Evolutionary conservation across 768 basidiomycete species (phyloP), one percentile per base, ranked within the genome.

Genomic region (Mycena floridula): DNA sequence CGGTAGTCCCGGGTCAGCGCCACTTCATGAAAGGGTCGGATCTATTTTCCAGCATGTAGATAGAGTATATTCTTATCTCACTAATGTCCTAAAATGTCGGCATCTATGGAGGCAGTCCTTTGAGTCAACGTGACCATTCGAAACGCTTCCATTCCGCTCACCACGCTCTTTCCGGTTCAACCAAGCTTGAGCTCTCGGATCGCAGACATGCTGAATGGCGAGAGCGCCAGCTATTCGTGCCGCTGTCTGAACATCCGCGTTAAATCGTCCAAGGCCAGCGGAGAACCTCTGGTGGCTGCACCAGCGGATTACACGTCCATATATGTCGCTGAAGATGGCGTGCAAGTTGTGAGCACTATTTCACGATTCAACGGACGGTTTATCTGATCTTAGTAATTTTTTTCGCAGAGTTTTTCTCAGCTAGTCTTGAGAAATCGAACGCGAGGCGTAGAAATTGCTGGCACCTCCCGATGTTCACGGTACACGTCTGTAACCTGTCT

Each of bases 211-310:
- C n/a, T n/a, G n/a, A n/a, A n/a, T n/a, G n/a, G n/a, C n/a, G n/a
- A n/a, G n/a, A 35, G 18, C 15, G 32, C 32, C 13, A 35, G 15
- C 13, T 78, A 72, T 63, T 70, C 85, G 44, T 89, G 86, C 61
- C 73, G 66, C 57, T 89, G 86, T 54, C 75, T 89, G 47, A 89
- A 89, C 56, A 70, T 89, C 37, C 77, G 74, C 50, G 73, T 87
- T 48, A 64, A 60, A 36, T 58, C 69, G 60, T 22, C 64, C 62
- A 28, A 51, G 46, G 4, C 52, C 67, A 11, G 56, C 66, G 11
- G 47, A 59, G 18, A 46, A 55, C 58, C 63, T 35, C 61, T 68
- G 11, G 22, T 13, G 38, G 13, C 38, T 22, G 13, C 38, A 5
- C 13, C 9, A 24, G 3, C 38, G 38, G 38, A 39, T 13, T 39